Conservation (phyloP, 2,329 filamentous ascomycete species). For the Neodidymelliopsis sp. region DNA sequence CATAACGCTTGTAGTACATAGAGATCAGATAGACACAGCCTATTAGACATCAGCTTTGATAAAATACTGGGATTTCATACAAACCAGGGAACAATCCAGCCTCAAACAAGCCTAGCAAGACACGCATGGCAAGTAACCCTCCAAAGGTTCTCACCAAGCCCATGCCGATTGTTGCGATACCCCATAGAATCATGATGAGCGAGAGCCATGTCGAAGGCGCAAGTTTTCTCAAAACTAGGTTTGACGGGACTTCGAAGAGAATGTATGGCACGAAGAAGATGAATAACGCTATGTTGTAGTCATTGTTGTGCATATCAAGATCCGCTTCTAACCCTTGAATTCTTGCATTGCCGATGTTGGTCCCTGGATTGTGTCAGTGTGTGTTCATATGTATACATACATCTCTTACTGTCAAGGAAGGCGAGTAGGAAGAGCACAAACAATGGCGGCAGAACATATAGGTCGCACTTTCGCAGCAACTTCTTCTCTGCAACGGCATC, state of each 20-base stretch:
- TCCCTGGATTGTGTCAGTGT: constrained; percentile 6
- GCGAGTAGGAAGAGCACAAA: constrained; percentile 51
- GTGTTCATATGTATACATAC: neutral
- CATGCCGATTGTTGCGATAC: constrained; percentile 53
- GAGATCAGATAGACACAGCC: constrained; percentile 43
- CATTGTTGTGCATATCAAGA: constrained; percentile 46
- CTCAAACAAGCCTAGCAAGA: constrained; percentile 47
- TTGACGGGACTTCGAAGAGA: constrained; percentile 47
- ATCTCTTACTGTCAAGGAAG: constrained; percentile 43
- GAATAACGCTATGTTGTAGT: constrained; percentile 50
- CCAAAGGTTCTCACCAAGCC: constrained; percentile 57
- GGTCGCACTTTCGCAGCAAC: constrained; percentile 58
- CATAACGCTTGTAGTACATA: constrained; percentile 55
- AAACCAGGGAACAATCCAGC: constrained; percentile 46
- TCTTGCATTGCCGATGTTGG: constrained; percentile 49
- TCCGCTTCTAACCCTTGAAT: constrained; percentile 51
- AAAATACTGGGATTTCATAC: neutral
- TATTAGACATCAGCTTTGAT: constrained; percentile 6
- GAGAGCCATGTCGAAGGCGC: constrained; percentile 51
- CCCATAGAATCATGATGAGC: constrained; percentile 50
- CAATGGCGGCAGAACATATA: constrained; percentile 58
- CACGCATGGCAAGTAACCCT: constrained; percentile 58
- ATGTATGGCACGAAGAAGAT: constrained; percentile 51
- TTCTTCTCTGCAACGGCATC: constrained; percentile 54
- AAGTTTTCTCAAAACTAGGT: constrained; percentile 51